phyloP scores from a whole-genome alignment of 176 grass and related monocot genomes.

The Triticum timopheevii region DNA sequence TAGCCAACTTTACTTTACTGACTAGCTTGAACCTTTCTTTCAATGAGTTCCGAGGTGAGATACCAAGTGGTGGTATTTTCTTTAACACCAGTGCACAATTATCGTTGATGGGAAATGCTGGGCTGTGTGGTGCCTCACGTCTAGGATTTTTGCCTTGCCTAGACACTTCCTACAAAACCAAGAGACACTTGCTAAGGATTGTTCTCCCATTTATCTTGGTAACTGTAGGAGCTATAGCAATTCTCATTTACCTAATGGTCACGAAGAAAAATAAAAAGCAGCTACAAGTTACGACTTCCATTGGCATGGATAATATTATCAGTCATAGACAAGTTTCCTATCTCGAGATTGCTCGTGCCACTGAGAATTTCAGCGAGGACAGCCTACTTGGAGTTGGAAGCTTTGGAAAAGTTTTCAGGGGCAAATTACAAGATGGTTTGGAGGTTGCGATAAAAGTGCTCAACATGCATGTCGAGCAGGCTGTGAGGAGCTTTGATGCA shows the following conservation, averaged over 20 bases:
- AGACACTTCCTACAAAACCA: not conserved
- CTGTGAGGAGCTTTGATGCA: not conserved
- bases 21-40: not conserved
- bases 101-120: not conserved
- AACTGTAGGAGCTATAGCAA: not conserved
- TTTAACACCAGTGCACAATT: not conserved
- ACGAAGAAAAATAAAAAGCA: not conserved
- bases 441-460: not conserved
- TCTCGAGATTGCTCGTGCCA: not conserved
- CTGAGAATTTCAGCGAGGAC: not conserved
- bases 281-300: not conserved
- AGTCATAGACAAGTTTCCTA: not conserved
- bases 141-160: not conserved
- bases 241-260: not conserved
- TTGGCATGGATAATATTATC: not conserved
- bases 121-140: not conserved
- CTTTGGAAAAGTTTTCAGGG: not conserved
- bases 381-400: not conserved
- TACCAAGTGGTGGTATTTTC: conserved; percentile 12
- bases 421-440: not conserved
- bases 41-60: not conserved
- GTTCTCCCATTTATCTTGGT: not conserved
- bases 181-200: not conserved
- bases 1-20: not conserved
- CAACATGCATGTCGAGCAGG: not conserved